These are phyloP conservation scores for Mesostigma viride DNA, from an alignment of 139 green algal genomes.

Conservation along the genomic window DNA sequence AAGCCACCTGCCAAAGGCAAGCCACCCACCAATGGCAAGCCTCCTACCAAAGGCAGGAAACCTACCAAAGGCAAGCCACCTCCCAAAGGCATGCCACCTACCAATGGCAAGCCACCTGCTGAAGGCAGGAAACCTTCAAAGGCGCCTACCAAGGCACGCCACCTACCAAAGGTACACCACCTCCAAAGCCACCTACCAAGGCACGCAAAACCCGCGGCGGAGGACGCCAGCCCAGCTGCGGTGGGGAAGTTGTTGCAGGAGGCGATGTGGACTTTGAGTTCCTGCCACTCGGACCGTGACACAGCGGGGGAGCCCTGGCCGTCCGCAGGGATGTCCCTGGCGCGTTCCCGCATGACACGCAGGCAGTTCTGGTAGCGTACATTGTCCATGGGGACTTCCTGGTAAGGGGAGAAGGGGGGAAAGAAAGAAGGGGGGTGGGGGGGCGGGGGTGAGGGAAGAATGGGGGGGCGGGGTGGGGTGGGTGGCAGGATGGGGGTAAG, in stretches of 20 bases:
- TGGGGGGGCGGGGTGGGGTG: not conserved
- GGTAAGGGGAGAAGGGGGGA: not conserved
- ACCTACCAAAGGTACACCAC: too few species aligned
- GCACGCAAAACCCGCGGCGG: constrained; percentile 31
- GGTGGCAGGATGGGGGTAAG: not conserved
- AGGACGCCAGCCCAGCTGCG: constrained; percentile 32
- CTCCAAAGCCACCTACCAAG: too few species aligned
- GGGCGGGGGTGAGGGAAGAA: not conserved
- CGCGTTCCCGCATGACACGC: constrained; percentile 9
- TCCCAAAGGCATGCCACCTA: too few species aligned
- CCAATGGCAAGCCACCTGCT: too few species aligned
- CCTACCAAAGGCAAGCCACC: too few species aligned
- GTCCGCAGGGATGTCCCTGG: not conserved
- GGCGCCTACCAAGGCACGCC: too few species aligned
- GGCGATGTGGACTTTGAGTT: constrained; percentile 22
- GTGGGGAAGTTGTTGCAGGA: constrained; percentile 35
- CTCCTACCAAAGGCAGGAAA: too few species aligned
- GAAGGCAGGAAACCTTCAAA: too few species aligned
- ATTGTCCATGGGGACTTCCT: constrained; percentile 17
- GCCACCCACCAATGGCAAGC: too few species aligned
- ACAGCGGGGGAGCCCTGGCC: too few species aligned
- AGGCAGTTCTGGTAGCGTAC: constrained; percentile 28
- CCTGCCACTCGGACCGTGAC: constrained; percentile 6
- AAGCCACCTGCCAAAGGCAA: too few species aligned
- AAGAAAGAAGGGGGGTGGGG: not conserved